Evolutionary conservation across 148 eudicot species (phyloP).

Genomic region (Polygonum aviculare): DNA sequence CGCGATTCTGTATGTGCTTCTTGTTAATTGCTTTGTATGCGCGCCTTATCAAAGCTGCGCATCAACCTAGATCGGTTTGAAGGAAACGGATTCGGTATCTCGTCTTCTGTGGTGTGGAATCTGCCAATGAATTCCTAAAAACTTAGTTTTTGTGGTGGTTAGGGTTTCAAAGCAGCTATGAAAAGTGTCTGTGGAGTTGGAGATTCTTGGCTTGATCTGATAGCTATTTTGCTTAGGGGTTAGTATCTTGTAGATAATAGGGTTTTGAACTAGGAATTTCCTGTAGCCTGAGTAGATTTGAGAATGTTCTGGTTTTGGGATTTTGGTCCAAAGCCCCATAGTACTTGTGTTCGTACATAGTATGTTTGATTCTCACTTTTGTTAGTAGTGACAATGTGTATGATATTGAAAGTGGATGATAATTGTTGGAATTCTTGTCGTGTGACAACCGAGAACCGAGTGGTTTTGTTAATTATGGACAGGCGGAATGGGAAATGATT

Average conservation of each 20-base stretch:
- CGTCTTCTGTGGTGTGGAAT: not conserved
- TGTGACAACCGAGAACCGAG: not conserved
- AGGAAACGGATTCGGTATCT: not conserved
- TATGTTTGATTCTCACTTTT: not conserved
- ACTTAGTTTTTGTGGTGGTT: not conserved
- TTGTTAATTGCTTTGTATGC: not conserved
- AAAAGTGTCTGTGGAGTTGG: too few relatives aligned
- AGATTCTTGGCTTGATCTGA: not conserved
- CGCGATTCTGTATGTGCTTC: not conserved
- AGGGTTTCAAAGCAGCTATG: not conserved
- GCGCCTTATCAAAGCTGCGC: not conserved
- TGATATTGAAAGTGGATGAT: not conserved
- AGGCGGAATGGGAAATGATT: constrained; percentile 26
- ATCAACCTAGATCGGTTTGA: not conserved
- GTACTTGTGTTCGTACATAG: not conserved
- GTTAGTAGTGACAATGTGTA: not conserved
- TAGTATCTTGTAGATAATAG: not conserved
- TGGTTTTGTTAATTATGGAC: not conserved
- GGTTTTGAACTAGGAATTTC: not conserved
- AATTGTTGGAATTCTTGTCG: not conserved
- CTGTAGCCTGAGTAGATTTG: not conserved
- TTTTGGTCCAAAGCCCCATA: not conserved
- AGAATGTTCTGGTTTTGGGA: not conserved
- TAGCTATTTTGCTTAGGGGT: not conserved
- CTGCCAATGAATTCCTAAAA: not conserved